phyloP scores from a whole-genome alignment of 2,329 filamentous ascomycete genomes.

The Ceratocystis cacaofunesta region DNA sequence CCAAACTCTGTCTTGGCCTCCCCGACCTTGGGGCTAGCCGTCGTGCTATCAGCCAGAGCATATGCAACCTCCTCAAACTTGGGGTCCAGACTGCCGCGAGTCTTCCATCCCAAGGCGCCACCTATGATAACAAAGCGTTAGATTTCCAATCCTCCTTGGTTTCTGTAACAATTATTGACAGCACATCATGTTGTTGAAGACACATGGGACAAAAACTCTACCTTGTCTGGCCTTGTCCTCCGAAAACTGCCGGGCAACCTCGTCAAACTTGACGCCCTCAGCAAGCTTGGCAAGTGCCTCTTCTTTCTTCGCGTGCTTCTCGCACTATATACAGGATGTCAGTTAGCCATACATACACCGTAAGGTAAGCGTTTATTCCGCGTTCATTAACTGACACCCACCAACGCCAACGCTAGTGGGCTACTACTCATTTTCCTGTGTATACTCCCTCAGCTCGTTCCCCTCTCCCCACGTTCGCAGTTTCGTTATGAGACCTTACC shows the following conservation, averaged over 20 bases:
- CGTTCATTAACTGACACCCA: neutral
- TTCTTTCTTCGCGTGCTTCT: slow-evolving; percentile 65
- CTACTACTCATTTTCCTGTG: neutral
- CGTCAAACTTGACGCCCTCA: slow-evolving; percentile 56
- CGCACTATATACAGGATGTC: slow-evolving; percentile 35
- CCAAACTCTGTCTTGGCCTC: slow-evolving; percentile 63
- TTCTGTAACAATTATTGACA: neutral
- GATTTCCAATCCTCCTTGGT: neutral
- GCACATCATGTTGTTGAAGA: neutral
- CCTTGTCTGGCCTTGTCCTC: slow-evolving; percentile 63
- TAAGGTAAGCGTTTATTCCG: neutral
- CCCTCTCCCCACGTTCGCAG: neutral
- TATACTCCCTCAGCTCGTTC: neutral
- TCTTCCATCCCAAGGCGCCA: slow-evolving; percentile 59
- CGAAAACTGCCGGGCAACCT: slow-evolving; percentile 55
- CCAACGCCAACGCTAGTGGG: neutral
- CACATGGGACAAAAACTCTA: slow-evolving; percentile 20
- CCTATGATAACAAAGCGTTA: slow-evolving; percentile 31
- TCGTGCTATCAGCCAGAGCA: slow-evolving; percentile 50
- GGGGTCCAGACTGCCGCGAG: slow-evolving; percentile 48
- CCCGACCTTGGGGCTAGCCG: slow-evolving; percentile 46
- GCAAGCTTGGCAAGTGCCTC: slow-evolving; percentile 55
- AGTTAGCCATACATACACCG: neutral
- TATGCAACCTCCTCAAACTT: slow-evolving; percentile 62
- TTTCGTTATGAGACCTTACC: slow-evolving; percentile 23